phyloP scores from a whole-genome alignment of 1,139 yeast species.

The Hemisphaericaspora xylofermentans region DNA sequence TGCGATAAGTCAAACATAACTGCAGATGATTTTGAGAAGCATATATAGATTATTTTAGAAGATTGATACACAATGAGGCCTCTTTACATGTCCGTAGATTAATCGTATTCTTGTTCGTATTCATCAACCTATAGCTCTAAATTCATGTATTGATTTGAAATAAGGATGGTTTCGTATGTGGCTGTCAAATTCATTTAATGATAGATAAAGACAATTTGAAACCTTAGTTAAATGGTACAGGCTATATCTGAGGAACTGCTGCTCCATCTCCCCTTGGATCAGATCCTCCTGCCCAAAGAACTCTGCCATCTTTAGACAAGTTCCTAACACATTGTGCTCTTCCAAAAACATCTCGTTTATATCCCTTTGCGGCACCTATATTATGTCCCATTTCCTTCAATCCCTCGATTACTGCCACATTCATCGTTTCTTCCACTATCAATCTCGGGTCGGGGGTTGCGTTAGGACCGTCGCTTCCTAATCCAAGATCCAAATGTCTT shows the following conservation, averaged over 20 bases:
- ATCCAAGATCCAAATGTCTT: constrained; percentile 47
- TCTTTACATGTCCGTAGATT: too few species aligned
- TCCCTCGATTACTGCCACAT: constrained; percentile 35
- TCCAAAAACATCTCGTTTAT: constrained; percentile 51
- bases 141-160: too few species aligned
- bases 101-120: too few species aligned
- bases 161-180: too few species aligned
- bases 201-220: too few species aligned
- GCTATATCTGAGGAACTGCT: constrained; percentile 35
- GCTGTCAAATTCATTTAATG: too few species aligned
- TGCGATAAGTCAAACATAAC: constrained; percentile 36
- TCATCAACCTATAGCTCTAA: too few species aligned
- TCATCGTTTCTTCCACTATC: constrained; percentile 63
- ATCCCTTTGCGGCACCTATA: constrained; percentile 43
- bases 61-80: too few species aligned
- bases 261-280: constrained; percentile 82
- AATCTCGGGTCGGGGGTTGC: constrained; percentile 57
- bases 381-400: constrained; percentile 58
- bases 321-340: constrained; percentile 70
- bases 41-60: not conserved
- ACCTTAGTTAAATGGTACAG: not conserved
- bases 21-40: constrained; percentile 17
- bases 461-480: constrained; percentile 66
- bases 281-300: constrained; percentile 66
- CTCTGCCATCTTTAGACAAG: constrained; percentile 33